Percentiles rank a stretch among this genome's conserved stretches.
These are phyloP conservation scores for Chionographis japonica DNA, from an alignment of 106 monocot species.

Conservation along the genomic window DNA sequence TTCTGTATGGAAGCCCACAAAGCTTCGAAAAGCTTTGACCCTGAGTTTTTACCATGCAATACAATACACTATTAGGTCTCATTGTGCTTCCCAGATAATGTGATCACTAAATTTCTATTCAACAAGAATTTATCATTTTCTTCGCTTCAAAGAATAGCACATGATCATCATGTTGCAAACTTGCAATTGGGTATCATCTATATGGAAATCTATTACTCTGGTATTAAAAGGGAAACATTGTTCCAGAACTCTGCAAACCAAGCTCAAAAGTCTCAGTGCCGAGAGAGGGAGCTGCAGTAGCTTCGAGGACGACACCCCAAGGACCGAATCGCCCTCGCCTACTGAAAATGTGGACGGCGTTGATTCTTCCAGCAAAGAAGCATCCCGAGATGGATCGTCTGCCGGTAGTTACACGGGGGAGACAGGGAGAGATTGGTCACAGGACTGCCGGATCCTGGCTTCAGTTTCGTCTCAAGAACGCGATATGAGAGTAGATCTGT, in stretches of 20 bases:
- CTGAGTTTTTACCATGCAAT: not conserved
- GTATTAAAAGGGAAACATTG: not conserved
- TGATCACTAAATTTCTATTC: too few relatives aligned
- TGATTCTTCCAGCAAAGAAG: slow-evolving; percentile 34
- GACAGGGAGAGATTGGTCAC: slow-evolving; percentile 5
- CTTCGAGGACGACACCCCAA: slow-evolving; percentile 20
- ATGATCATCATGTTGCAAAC: too few relatives aligned
- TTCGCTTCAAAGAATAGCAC: too few relatives aligned
- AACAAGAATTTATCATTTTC: too few relatives aligned
- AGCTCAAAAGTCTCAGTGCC: slow-evolving; percentile 48
- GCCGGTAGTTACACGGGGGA: slow-evolving; percentile 40
- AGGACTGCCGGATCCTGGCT: slow-evolving; percentile 1
- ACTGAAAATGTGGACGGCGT: slow-evolving; percentile 13
- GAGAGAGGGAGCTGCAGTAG: slow-evolving; percentile 12
- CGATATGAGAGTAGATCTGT: not conserved
- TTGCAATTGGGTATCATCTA: too few relatives aligned
- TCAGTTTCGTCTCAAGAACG: slow-evolving; percentile 21
- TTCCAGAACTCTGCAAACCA: slow-evolving; percentile 47
- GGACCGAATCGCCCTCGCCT: slow-evolving; percentile 14
- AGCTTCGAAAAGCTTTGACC: not conserved
- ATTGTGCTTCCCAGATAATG: too few relatives aligned
- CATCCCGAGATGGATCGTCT: slow-evolving; percentile 35
- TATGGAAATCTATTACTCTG: too few relatives aligned
- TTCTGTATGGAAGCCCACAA: too few relatives aligned
- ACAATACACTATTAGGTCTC: too few relatives aligned